Percentiles rank a stretch among this genome's conserved stretches.
Conservation (phyloP, 768 basidiomycete genomes). For the Suillus lakei region DNA sequence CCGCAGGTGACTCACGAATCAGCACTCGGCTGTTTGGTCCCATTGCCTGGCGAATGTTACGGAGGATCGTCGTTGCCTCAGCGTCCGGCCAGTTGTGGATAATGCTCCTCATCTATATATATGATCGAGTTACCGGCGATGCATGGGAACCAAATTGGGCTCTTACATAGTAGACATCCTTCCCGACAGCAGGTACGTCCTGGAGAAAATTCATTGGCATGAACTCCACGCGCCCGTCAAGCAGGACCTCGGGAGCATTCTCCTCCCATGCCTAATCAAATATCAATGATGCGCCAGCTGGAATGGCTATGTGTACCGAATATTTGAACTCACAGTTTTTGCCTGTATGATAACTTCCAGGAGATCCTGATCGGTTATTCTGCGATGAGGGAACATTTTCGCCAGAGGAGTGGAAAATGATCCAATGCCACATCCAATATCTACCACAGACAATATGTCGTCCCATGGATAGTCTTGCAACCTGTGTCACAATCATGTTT, state of each 20-base stretch:
- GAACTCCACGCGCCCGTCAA: conserved; percentile 20
- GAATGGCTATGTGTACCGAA: neutral
- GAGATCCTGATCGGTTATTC: conserved; percentile 34
- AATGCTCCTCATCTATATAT: conserved; percentile 24
- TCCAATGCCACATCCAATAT: conserved; percentile 34
- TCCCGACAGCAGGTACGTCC: conserved; percentile 17
- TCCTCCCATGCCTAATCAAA: conserved; percentile 17
- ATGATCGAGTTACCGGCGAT: neutral
- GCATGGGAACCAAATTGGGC: neutral
- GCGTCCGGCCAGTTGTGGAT: conserved; percentile 43
- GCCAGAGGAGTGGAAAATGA: conserved; percentile 32
- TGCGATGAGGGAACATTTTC: conserved; percentile 31
- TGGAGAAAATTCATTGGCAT: conserved; percentile 28
- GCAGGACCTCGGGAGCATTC: conserved; percentile 23
- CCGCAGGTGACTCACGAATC: conserved; percentile 31
- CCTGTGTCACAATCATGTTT: neutral
- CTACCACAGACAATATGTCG: conserved; percentile 29
- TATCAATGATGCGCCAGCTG: conserved; percentile 2
- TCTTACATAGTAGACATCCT: conserved; percentile 31
- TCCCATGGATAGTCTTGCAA: conserved; percentile 31
- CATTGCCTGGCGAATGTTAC: conserved; percentile 34
- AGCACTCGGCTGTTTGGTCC: conserved; percentile 33
- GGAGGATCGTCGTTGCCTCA: conserved; percentile 35
- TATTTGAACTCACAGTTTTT: conserved; percentile 17
- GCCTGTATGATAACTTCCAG: conserved; percentile 30